Evolutionary conservation across 129 eudicot species (phyloP), one percentile per base, ranked within the genome.

Genomic region (Oenanthe sinensis): DNA sequence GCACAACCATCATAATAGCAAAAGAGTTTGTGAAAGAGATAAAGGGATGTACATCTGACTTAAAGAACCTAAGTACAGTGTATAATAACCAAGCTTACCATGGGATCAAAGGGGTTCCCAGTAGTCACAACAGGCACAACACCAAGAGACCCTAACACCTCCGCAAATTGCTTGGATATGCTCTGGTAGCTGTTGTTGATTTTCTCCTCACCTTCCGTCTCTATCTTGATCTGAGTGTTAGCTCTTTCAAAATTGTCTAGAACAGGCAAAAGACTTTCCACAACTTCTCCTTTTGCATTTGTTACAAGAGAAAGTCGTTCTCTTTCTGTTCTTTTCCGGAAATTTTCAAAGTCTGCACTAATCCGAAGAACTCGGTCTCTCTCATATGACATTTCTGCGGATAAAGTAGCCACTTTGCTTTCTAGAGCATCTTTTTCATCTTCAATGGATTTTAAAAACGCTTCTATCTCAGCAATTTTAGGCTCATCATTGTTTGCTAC

Each of bases 191-290:
- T 92, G 78, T 83, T 84, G 44, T 75, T 84, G 62, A 92, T 83
- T 74, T 90, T 87, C 78, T 86, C 88, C 86, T 92, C 98, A 71
- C 82, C 88, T 77, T 90, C 98, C 8, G 84, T 87, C 82, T 90
- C 96, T 78, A 85, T 79, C 84, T 92, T 92, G 49, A 92, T 83
- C 69, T 90, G 86, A 43, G 85, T 79, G 82, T 90, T 92, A 43
- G 96, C 98, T 47, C 98, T 82, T 81, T 92, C 96, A 50, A 92
- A 92, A 58, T 92, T 90, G 80, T 92, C 98, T 82, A 92, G 50
- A 82, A 92, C 92, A 15, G 87, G 82, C 79, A 92, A 84, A 77
- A 92, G 84, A 84, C 69, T 84, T 76, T 92, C 98, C 50, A 90
- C 86, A 48, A 92, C 88, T 79, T 90, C 98, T 30, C 96, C 98